Evolutionary conservation across 345 rosid genomes (phyloP), one percentile per base, ranked within the genome.

Genomic region (Balakata baccata): DNA sequence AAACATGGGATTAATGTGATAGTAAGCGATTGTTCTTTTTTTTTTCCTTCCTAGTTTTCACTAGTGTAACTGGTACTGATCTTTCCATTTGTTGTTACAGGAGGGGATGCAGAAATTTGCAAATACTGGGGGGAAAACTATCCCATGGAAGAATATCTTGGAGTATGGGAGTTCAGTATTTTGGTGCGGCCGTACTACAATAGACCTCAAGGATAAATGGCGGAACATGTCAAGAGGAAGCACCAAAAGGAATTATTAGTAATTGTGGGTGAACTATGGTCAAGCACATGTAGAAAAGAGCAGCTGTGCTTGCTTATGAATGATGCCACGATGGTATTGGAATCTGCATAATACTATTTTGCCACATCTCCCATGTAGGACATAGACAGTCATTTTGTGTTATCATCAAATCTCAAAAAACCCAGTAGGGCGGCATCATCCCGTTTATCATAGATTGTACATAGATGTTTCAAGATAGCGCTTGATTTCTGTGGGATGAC

Each of bases 141-240:
- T 81, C 37, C 85, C 86, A 16, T 83, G 85, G 89, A 83, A 64
- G 65, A 60, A 76, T 72, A 83, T 86, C 56, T 71, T 83, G 81
- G 82, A 80, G 47, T 80, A 68, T 57, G 86, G 89, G 64, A 23
- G 64, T 57, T 38, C 60, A 11, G 75, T 75, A 61, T 80, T 83
- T 75, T 25, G 49, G 47, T 34, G 17, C 11, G 74, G 77, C 51
- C 82, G 85, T 13, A 80, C 84, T 20, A 3, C 87, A 38, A 37
- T 74, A 46, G 84, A 86, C 76, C 72, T 82, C 14, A 82, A 85
- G 74, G 85, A 86, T 74, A 86, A 80, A 72, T 86, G 89, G 89
- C 82, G 87, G 74, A 86, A 82, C 71, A 65, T 86, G 68, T 77
- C 83, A 69, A 85, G 66, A 66, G 79, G 78, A 71, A 73, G 74